Evolutionary conservation across 108 stramenopile genomes (phyloP), one percentile per base, ranked within the genome.

Genomic region (Skeletonema grethae): DNA sequence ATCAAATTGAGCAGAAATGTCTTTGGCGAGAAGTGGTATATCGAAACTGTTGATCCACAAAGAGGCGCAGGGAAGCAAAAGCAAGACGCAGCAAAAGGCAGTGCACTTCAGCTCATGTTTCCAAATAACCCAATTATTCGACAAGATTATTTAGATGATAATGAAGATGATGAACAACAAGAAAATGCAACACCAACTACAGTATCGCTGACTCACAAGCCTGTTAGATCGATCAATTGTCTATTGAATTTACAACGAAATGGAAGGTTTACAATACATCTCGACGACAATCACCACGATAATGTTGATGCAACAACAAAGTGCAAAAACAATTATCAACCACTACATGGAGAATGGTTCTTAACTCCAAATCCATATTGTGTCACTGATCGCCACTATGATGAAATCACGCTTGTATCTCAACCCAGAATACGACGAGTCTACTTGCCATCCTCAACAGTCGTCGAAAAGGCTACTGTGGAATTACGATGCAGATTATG

Each of bases 381-480:
- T 58, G 75, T 87, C 34, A 93, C 92, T n/a, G 92, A 93, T 79
- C 79, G 92, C 5, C 85, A 79, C 20, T 93, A 85, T 35, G 92
- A 93, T 67, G 73, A 86, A 64, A 45, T 93, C 24, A 71, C 67
- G 18, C 79, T 93, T 30, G 57, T 76, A 59, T 85, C 89, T 22
- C 77, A 86, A 70, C 80, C 86, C 32, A 79, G 90, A 16, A 61
- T 80, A 61, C 73, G 75, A 11, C 76, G 63, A 50, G 58, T 55
- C 22, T 22, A 46, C 53, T 28, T 22, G 16, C 57, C 13, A 45
- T 6, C 55, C 20, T 30, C 46, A 0, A 48, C 53, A 4, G 59
- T 70, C 20, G 75, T 62, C 35, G 74, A 80, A 67, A 65, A 46
- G 62, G 79, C 79, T 18, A 70, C 55, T 25, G 68, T 80, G 1